Conservation (phyloP, 192 early-diverging fungal genomes). For the Funneliformis geosporum region DNA sequence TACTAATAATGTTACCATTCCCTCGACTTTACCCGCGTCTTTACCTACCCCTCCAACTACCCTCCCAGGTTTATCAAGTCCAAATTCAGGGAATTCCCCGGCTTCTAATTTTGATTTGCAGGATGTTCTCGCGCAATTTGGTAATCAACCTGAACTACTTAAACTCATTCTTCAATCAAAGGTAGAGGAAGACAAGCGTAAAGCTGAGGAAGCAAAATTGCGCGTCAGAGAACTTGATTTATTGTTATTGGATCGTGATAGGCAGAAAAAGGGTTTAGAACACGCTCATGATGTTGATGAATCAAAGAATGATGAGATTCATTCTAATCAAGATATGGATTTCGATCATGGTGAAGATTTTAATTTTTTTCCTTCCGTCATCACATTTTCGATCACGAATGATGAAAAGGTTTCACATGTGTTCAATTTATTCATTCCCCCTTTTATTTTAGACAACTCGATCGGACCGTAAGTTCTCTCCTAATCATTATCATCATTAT, state of each 20-base stretch:
- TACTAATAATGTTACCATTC: neutral
- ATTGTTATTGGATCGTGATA: slow-evolving; percentile 39
- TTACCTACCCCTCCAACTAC: slow-evolving; percentile 17
- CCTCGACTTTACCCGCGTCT: neutral
- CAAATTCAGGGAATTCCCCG: slow-evolving; percentile 7
- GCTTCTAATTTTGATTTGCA: slow-evolving; percentile 49
- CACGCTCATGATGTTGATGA: neutral
- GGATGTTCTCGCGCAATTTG: slow-evolving; percentile 49
- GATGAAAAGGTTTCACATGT: neutral
- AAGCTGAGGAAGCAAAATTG: slow-evolving; percentile 58
- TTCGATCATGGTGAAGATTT: neutral
- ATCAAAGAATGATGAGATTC: slow-evolving; percentile 2
- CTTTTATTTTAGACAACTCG: slow-evolving; percentile 2
- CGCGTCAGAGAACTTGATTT: slow-evolving; percentile 50
- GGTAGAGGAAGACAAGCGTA: slow-evolving; percentile 59
- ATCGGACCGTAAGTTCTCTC: neutral
- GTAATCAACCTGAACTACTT: slow-evolving; percentile 54
- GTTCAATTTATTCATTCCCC: neutral
- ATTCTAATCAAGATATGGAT: slow-evolving; percentile 17
- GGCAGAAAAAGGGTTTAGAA: slow-evolving; percentile 29
- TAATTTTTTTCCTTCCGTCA: neutral
- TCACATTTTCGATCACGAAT: neutral
- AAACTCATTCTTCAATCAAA: slow-evolving; percentile 55
- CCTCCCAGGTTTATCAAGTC: neutral
- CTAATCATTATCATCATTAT: neutral